phyloP scores from a whole-genome alignment of 805 yeast species.

The Pichia scutulata region DNA sequence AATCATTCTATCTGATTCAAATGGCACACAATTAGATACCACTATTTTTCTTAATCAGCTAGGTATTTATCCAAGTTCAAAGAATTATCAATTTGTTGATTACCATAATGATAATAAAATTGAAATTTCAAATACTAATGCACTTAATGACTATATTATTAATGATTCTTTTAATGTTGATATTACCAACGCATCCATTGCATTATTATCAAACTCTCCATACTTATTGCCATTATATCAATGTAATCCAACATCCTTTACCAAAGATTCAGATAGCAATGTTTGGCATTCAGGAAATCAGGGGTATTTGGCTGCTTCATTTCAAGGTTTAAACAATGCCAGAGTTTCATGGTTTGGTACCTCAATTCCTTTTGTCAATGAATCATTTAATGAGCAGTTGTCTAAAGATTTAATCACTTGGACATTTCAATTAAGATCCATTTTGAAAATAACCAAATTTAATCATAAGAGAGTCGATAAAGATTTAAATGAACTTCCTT shows the following conservation, averaged over 20 bases:
- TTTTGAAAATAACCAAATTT: slow-evolving; percentile 48
- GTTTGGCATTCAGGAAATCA: slow-evolving; percentile 80
- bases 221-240: slow-evolving; percentile 60
- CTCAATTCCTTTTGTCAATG: slow-evolving; percentile 40
- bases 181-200: slow-evolving; percentile 47
- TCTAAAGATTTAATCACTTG: slow-evolving; percentile 49
- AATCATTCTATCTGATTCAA: slow-evolving; percentile 49
- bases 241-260: slow-evolving; percentile 59
- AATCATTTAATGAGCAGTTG: slow-evolving; percentile 29
- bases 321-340: slow-evolving; percentile 75
- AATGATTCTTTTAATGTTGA: slow-evolving; percentile 23
- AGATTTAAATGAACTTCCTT: slow-evolving; percentile 2
- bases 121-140: slow-evolving; percentile 14
- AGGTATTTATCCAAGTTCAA: slow-evolving; percentile 81
- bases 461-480: slow-evolving; percentile 40
- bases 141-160: slow-evolving; percentile 12
- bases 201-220: slow-evolving; percentile 63
- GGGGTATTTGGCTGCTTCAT: slow-evolving; percentile 64
- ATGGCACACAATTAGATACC: slow-evolving; percentile 49
- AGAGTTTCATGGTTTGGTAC: slow-evolving; percentile 82
- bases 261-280: slow-evolving; percentile 24
- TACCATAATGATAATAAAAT: slow-evolving; percentile 40
- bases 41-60: slow-evolving; percentile 65
- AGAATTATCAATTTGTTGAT: slow-evolving; percentile 55
- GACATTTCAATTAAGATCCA: slow-evolving; percentile 65